Base-by-base conservation (phyloP, 148 eudicot species). In the Dysphania ambrosioides region DNA sequence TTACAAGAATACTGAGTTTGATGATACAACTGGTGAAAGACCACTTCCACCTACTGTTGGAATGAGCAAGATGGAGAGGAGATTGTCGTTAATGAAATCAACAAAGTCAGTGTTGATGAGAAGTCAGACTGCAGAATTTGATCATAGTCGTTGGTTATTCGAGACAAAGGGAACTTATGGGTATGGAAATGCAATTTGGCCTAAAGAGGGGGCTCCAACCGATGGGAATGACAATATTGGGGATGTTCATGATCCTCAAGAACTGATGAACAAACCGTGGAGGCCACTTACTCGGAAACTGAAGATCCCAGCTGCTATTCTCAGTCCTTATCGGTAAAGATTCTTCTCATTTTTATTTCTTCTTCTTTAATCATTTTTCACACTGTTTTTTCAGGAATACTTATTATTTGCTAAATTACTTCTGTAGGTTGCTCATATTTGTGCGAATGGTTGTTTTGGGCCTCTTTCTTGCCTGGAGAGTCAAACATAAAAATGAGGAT, bases 131-230 rank as follows among this genome's bases (percentile, higher is more conserved):
- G 88, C 81, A 38, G 97, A 93, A 51, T 93, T 93, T 79, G 98
- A 93, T 86, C 93, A 89, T 72, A 89, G 85, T 51, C 81, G 93
- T 30, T 93, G 97, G 98, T 81, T 91, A 24, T 93, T 86, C 70
- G 98, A 93, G 73, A 89, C 93, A 15, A 87, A 83, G 72, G 98
- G 93, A 6, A 93, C 98, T 29, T 93, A 93, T 79, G 96, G 98
- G 19, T 90, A 93, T 81, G 96, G 98, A 23, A 93, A 93, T 86
- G 98, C 93, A 70, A 89, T 93, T 73, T 91, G 98, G 98, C 92
- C 98, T 3, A 87, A 86, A 82, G 93, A 87, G 70, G 93, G 87
- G 68, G 93, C 67, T 49, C 78, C 88, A 66, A 85, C 71, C 55
- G 71, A 79, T 74, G 89, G 66, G 34, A 72, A 80, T 71, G 89